These are phyloP conservation scores for Elaeis oleifera DNA, from an alignment of 202 grass and related monocot species.

Conservation along the genomic window DNA sequence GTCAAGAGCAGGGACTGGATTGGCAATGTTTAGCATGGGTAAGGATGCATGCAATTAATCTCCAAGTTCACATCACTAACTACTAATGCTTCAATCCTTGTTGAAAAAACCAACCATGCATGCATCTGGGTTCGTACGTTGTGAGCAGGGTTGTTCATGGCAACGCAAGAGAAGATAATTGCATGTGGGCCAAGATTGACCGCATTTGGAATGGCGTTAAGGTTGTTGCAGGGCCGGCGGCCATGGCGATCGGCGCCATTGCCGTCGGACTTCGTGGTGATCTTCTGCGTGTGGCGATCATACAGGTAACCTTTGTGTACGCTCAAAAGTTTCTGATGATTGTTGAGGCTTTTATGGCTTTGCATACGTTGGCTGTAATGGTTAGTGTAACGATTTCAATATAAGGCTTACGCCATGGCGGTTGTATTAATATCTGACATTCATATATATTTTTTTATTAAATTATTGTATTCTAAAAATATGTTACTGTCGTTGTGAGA, in stretches of 20 bases:
- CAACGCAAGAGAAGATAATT: slow-evolving; percentile 69
- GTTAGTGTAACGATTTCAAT: too few relatives aligned
- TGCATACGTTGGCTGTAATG: not conserved
- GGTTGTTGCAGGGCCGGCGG: slow-evolving; percentile 54
- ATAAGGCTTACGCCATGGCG: too few relatives aligned
- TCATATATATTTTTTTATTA: too few relatives aligned
- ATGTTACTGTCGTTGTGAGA: too few relatives aligned
- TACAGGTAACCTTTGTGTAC: slow-evolving; percentile 38
- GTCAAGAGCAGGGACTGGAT: slow-evolving; percentile 56
- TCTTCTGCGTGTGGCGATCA: slow-evolving; percentile 61
- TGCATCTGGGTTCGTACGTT: not conserved
- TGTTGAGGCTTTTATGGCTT: too few relatives aligned
- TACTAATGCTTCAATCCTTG: not conserved
- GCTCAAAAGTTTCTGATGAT: too few relatives aligned
- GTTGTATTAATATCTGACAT: too few relatives aligned
- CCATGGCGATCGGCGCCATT: slow-evolving; percentile 37
- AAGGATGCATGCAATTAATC: not conserved
- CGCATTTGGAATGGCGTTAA: slow-evolving; percentile 50
- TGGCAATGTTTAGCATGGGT: slow-evolving; percentile 88
- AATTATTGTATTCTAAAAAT: too few relatives aligned
- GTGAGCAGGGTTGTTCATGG: slow-evolving; percentile 72
- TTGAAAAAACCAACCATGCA: not conserved
- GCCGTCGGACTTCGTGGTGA: slow-evolving; percentile 58
- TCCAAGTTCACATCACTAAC: not conserved
- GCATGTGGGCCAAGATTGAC: slow-evolving; percentile 47